Evolutionary conservation across 2,329 filamentous ascomycete genomes (phyloP).

Genomic region (Didymella keratinophila): DNA sequence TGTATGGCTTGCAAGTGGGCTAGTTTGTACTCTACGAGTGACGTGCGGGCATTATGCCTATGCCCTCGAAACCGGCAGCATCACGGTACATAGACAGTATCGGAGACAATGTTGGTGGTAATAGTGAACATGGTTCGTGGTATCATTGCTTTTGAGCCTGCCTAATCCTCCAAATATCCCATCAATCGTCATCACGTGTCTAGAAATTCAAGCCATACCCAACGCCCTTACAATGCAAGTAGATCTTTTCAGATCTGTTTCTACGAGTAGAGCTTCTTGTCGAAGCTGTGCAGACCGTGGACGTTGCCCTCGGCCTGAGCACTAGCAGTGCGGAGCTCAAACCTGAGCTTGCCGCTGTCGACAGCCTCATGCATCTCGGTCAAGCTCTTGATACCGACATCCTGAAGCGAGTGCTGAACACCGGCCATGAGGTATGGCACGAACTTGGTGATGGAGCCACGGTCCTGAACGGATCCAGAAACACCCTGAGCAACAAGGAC

Average conservation of each 20-base stretch:
- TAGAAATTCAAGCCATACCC: slow-evolving; percentile 34
- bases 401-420: slow-evolving; percentile 96
- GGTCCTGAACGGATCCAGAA: slow-evolving; percentile 81
- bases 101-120: background rate
- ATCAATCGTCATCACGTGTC: slow-evolving; percentile 37
- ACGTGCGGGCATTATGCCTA: too few species aligned
- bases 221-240: slow-evolving; percentile 42
- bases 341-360: slow-evolving; percentile 77
- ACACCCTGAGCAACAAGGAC: slow-evolving; percentile 97
- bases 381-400: slow-evolving; percentile 87
- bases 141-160: slow-evolving; percentile 50
- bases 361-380: slow-evolving; percentile 79
- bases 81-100: background rate
- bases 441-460: slow-evolving; percentile 91
- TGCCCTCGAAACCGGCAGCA: slow-evolving; percentile 14
- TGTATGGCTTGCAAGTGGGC: too few species aligned
- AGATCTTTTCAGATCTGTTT: slow-evolving; percentile 7
- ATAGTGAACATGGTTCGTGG: slow-evolving; percentile 35
- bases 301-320: slow-evolving; percentile 97
- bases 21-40: too few species aligned
- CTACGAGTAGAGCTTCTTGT: slow-evolving; percentile 99
- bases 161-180: slow-evolving; percentile 31
- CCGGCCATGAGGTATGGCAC: slow-evolving; percentile 94
- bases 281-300: slow-evolving; percentile 95
- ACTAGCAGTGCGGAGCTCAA: slow-evolving; percentile 92